Conservation (phyloP, 2,329 filamentous ascomycete genomes). For the Parascedosporium putredinis region DNA sequence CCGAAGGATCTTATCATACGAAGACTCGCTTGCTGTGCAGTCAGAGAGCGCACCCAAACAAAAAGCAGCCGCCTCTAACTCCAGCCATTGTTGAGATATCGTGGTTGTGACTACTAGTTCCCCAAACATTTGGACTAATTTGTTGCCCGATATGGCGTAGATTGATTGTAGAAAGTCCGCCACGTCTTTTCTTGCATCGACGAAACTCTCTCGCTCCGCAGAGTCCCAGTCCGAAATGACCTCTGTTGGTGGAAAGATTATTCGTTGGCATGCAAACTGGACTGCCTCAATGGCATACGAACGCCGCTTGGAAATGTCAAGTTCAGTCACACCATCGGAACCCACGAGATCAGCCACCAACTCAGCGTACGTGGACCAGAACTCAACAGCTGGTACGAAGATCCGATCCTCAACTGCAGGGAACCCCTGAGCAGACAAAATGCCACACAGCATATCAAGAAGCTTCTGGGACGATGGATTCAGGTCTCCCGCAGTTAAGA, state of each 20-base stretch:
- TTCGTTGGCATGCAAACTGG: constrained; percentile 57
- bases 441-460: constrained; percentile 48
- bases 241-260: constrained; percentile 52
- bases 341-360: constrained; percentile 50
- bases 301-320: constrained; percentile 23
- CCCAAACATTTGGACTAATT: constrained; percentile 46
- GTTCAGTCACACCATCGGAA: constrained; percentile 38
- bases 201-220: constrained; percentile 55
- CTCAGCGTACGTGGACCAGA: constrained; percentile 71
- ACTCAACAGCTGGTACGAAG: constrained; percentile 65
- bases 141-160: constrained; percentile 49
- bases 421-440: constrained; percentile 56
- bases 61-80: constrained; percentile 50
- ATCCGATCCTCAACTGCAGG: constrained; percentile 64
- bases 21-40: constrained; percentile 46
- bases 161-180: constrained; percentile 65
- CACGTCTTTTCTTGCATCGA: constrained; percentile 68
- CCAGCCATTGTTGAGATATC: constrained; percentile 39
- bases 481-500: constrained; percentile 40
- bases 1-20: constrained; percentile 47
- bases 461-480: constrained; percentile 41
- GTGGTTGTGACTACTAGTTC: constrained; percentile 22
- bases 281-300: constrained; percentile 48
- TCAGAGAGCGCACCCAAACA: constrained; percentile 60
- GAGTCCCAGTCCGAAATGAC: constrained; percentile 58